Evolutionary conservation across 192 early-diverging fungal genomes (phyloP), one percentile per base, ranked within the genome.

Genomic region (Entomortierella lignicola): DNA sequence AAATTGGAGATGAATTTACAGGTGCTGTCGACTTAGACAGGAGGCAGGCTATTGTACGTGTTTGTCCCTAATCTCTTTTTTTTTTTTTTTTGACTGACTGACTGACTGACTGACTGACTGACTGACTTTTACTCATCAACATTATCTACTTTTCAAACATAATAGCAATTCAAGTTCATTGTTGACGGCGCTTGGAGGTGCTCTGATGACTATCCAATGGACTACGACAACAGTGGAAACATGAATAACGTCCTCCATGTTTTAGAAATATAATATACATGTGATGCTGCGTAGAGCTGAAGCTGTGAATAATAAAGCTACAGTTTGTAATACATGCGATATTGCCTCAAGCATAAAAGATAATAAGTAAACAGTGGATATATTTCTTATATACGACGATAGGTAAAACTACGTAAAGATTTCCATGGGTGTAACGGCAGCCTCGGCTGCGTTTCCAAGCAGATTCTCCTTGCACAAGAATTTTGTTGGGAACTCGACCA

Each of bases 401-500:
- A n/a, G n/a, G 34, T 37, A 37, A 7, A 37, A 37, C 44, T 81
- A 88, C 29, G 87, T 88, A 63, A 88, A 88, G 48, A 88, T 88
- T 20, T 82, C 82, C 83, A 85, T 81, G 4, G 87, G 87, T 1
- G 85, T 85, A 30, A 88, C 77, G 0, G 82, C 72, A 56, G 77
- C 77, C 44, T 85, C 66, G 20, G 86, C 74, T 30, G 56, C 56
- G 29, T 60, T 71, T 10, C 87, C 85, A 27, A 88, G 31, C 62
- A 88, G 60, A 32, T 86, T 88, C 71, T 88, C 87, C n/a, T 85
- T 55, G 54, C 77, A 82, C 51, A 88, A 64, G 61, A 84, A 88
- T 29, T 85, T 69, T 31, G 69, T 84, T 26, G 87, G 87, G 60
- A 88, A 88, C 47, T 81, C 59, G 11, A 88, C 85, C 47, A 88